Evolutionary conservation across 2,329 filamentous ascomycete species (phyloP).

Genomic region (Trichophyton simii): DNA sequence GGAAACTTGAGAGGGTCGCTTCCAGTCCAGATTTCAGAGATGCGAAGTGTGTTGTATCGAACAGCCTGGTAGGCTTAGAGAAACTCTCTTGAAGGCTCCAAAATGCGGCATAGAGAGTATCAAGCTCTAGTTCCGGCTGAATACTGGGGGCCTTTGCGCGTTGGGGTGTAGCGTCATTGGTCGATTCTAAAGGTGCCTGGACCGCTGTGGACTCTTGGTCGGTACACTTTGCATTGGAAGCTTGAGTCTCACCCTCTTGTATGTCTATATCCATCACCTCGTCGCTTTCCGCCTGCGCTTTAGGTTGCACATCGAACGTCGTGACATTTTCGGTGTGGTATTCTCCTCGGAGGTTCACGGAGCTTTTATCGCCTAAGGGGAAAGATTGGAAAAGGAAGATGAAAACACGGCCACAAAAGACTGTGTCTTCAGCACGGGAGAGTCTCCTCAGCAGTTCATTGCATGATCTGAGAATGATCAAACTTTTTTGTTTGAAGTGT

Average conservation of each 20-base stretch:
- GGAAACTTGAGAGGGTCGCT: slow-evolving; percentile 61
- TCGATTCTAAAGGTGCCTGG: background rate
- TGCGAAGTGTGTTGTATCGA: slow-evolving; percentile 55
- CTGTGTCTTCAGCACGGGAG: slow-evolving; percentile 91
- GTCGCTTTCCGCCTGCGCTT: slow-evolving; percentile 23
- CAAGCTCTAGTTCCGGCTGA: slow-evolving; percentile 47
- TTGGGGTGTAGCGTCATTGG: slow-evolving; percentile 8
- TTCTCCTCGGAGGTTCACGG: slow-evolving; percentile 88
- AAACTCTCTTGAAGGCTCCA: slow-evolving; percentile 90
- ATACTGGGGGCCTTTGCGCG: slow-evolving; percentile 13
- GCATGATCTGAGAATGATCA: slow-evolving; percentile 84
- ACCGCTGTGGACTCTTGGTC: slow-evolving; percentile 6
- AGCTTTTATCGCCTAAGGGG: slow-evolving; percentile 89
- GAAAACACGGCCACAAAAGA: slow-evolving; percentile 93
- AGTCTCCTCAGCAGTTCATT: slow-evolving; percentile 88
- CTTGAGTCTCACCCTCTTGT: slow-evolving; percentile 23
- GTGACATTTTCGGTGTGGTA: slow-evolving; percentile 95
- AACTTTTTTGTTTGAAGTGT: slow-evolving; percentile 68
- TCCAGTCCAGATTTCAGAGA: slow-evolving; percentile 52
- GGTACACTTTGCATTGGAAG: slow-evolving; percentile 10
- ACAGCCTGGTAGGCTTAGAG: slow-evolving; percentile 75
- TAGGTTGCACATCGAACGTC: slow-evolving; percentile 53
- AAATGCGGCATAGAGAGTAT: slow-evolving; percentile 76
- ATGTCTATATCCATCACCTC: slow-evolving; percentile 58
- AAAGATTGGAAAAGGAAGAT: slow-evolving; percentile 99